Conservation (phyloP, 306 rosid genomes). For the Hippophae tibetana region DNA sequence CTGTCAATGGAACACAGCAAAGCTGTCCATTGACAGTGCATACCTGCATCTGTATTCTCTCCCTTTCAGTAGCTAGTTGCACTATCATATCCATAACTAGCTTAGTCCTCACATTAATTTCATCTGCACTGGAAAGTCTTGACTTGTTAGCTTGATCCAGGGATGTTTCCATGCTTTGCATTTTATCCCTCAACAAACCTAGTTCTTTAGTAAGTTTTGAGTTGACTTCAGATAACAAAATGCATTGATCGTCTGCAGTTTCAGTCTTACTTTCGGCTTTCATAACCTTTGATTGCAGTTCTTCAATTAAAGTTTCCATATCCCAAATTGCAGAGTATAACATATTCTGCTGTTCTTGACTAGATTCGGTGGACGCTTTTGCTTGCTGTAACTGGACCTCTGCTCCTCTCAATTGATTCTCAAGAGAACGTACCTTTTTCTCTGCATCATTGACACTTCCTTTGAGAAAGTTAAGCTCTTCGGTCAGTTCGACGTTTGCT, state of each 20-base stretch:
- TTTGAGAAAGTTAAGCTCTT: constrained; percentile 76
- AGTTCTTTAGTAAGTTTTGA: constrained; percentile 54
- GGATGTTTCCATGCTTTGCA: constrained; percentile 45
- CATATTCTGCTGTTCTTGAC: constrained; percentile 98
- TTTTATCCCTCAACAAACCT: constrained; percentile 41
- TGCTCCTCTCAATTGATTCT: constrained; percentile 69
- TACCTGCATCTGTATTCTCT: constrained; percentile 74
- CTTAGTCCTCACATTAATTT: constrained; percentile 48
- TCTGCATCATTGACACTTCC: constrained; percentile 55
- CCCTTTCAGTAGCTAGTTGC: constrained; percentile 62
- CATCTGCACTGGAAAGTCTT: constrained; percentile 42
- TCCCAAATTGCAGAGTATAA: constrained; percentile 93
- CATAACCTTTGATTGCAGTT: constrained; percentile 78
- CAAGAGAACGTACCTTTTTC: constrained; percentile 73
- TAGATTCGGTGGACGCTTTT: constrained; percentile 71
- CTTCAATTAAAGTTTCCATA: constrained; percentile 93
- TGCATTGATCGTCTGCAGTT: constrained; percentile 30
- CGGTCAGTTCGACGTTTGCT: constrained; percentile 69
- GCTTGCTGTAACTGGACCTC: constrained; percentile 82
- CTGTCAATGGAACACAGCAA: too few relatives aligned
- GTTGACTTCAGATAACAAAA: constrained; percentile 51
- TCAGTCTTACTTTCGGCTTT: constrained; percentile 68
- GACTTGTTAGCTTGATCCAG: constrained; percentile 45
- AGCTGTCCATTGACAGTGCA: too few relatives aligned
- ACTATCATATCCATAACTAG: constrained; percentile 62